Conservation (phyloP, 192 early-diverging fungal species). For the Gamsiella multidivaricata region DNA sequence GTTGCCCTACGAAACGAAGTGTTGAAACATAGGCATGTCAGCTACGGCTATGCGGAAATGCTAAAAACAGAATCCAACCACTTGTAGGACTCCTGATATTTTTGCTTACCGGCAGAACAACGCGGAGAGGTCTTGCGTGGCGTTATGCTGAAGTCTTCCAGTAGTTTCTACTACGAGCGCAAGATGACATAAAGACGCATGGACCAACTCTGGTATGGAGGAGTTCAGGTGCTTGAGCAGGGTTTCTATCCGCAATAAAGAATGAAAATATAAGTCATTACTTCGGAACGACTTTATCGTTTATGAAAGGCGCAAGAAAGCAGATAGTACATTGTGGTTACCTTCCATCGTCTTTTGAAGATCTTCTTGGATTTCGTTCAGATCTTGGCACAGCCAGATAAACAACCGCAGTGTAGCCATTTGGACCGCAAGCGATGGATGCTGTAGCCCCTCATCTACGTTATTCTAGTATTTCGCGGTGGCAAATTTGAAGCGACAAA, state of each 20-base stretch:
- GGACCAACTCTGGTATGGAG: conserved; percentile 14
- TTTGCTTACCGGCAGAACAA: conserved; percentile 15
- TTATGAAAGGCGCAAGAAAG: too few species aligned
- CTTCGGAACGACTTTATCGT: too few species aligned
- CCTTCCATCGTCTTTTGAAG: conserved; percentile 53
- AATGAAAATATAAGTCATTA: too few species aligned
- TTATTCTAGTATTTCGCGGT: conserved; percentile 51
- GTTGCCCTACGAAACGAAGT: conserved; percentile 3
- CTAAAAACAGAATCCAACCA: too few species aligned
- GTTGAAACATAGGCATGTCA: too few species aligned
- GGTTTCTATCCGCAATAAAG: too few species aligned
- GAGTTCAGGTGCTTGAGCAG: conserved; percentile 37
- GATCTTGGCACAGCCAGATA: conserved; percentile 47
- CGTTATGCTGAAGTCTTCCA: conserved; percentile 7
- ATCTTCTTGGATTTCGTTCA: conserved; percentile 53
- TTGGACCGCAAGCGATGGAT: conserved; percentile 48
- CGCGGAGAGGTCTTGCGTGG: not conserved
- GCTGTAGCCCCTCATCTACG: conserved; percentile 47
- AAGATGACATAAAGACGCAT: conserved; percentile 29
- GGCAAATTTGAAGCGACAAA: too few species aligned
- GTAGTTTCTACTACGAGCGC: conserved; percentile 15
- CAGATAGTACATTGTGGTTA: too few species aligned
- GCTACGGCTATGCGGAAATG: too few species aligned
- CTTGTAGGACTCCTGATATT: not conserved
- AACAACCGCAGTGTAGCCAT: conserved; percentile 53